Percentiles rank a stretch among this genome's conserved stretches.
These are phyloP conservation scores for Xanthoconium purpureum DNA, from an alignment of 768 basidiomycete genomes.

Conservation along the genomic window DNA sequence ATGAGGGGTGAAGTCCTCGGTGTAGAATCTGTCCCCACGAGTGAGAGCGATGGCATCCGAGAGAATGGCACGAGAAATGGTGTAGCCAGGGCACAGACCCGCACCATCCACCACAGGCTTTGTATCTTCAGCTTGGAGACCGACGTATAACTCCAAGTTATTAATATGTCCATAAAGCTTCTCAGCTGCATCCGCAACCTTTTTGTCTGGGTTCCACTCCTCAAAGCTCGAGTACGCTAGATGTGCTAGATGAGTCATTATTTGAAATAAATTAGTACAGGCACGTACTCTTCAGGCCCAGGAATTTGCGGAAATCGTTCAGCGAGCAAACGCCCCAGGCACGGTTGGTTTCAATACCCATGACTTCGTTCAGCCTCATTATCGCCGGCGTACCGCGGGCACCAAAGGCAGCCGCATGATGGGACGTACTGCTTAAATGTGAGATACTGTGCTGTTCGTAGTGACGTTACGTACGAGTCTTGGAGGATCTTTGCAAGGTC, in stretches of 20 bases:
- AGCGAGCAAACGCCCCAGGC: conserved; percentile 79
- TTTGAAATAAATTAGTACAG: not conserved
- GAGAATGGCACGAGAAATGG: conserved; percentile 81
- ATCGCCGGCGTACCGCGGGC: conserved; percentile 73
- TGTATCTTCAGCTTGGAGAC: conserved; percentile 73
- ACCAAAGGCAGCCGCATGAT: conserved; percentile 69
- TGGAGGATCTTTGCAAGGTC: conserved; percentile 68
- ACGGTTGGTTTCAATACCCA: conserved; percentile 79
- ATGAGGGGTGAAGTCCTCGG: conserved; percentile 75
- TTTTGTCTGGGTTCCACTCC: conserved; percentile 78
- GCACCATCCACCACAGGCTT: conserved; percentile 77
- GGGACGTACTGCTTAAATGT: conserved; percentile 50
- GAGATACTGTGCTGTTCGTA: not conserved
- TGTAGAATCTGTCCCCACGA: conserved; percentile 81
- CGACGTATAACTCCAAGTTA: conserved; percentile 76
- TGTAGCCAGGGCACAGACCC: conserved; percentile 85
- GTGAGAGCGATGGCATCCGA: conserved; percentile 85
- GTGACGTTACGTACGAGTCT: conserved; percentile 50
- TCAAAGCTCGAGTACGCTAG: conserved; percentile 65
- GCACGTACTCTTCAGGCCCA: conserved; percentile 69
- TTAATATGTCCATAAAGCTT: conserved; percentile 76
- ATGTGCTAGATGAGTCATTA: not conserved
- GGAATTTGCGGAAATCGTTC: conserved; percentile 81
- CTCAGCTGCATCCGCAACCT: conserved; percentile 69
- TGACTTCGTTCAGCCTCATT: conserved; percentile 76